Percentiles rank a stretch among this genome's conserved stretches.
phyloP scores from a whole-genome alignment of 1,284 basidiomycete species.

The Rhodotorula sp. region DNA sequence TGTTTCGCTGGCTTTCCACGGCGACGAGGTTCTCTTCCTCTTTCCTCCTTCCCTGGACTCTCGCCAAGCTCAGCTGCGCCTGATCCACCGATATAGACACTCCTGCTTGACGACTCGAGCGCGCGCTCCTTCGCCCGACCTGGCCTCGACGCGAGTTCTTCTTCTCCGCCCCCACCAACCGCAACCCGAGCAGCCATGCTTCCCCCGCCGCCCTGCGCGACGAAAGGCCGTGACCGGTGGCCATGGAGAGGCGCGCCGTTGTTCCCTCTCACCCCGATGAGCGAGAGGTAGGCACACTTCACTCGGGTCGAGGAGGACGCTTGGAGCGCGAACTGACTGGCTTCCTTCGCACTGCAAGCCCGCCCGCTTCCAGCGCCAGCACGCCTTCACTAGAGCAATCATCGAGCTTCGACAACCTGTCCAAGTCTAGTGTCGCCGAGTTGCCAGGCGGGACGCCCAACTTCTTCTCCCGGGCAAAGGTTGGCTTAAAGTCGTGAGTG shows the following conservation, averaged over 20 bases:
- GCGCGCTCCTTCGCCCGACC: neutral
- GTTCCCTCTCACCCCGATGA: conserved; percentile 8
- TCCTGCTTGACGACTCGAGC: too few relatives aligned
- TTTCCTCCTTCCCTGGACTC: neutral
- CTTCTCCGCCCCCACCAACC: too few relatives aligned
- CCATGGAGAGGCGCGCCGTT: conserved; percentile 8
- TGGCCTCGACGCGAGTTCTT: neutral
- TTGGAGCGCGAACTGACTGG: neutral
- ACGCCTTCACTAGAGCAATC: neutral
- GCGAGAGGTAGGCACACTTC: neutral
- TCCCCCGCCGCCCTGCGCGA: neutral
- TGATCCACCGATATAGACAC: too few relatives aligned
- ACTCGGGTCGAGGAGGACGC: too few relatives aligned
- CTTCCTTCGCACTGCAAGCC: neutral
- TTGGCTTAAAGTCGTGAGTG: too few relatives aligned
- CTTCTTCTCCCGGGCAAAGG: too few relatives aligned
- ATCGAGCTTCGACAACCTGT: too few relatives aligned
- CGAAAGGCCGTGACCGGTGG: conserved; percentile 1
- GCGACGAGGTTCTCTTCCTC: neutral
- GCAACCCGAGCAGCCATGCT: too few relatives aligned
- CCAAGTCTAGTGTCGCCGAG: too few relatives aligned
- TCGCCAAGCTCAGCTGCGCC: too few relatives aligned
- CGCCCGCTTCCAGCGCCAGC: neutral
- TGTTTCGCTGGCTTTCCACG: neutral
- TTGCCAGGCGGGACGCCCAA: too few relatives aligned